Evolutionary conservation across 176 grass and related monocot species (phyloP), one percentile per base, ranked within the genome.

Genomic region (Musa itinerans): DNA sequence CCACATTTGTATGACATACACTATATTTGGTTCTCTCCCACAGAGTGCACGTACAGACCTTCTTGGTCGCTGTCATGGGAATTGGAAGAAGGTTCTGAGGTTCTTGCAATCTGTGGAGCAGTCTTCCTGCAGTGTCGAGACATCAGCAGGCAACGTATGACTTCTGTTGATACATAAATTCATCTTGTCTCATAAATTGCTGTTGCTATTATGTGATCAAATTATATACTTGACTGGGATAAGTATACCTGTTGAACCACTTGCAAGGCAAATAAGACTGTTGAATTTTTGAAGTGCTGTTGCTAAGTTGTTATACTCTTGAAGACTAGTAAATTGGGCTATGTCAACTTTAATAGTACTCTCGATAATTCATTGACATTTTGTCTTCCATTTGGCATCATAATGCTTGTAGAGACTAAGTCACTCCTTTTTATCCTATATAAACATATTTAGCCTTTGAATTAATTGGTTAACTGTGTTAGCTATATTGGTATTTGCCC

Each of bases 31-130:
- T 8, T 72, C 77, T 49, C 23, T 99, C 55, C 89, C 77, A 1
- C 83, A 69, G 9, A 81, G 52, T 1, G 84, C 77, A 0, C 80
- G 80, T 11, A 83, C 66, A 48, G 86, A 93, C 52, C 85, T 99
- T 17, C 79, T 94, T 16, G 86, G 84, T 52, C 78, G 96, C 72
- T 99, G 86, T 73, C 83, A 79, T 9, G 76, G 91, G 14, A 99
- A 85, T 82, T 99, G 96, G 91, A 99, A 99, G 78, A 99, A 95
- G 78, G 88, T 93, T 52, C 88, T 99, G 65, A 85, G 96, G 77
- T 99, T 99, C 83, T 74, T 99, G 63, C 89, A 99, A 75, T 92
- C 79, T 0, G 88, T 99, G 7, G 89, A 95, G 96, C 81, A 83
- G 65, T 99, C 91, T 19, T 99, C 85, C 1, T 88, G 78, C 79